phyloP scores from a whole-genome alignment of 192 early-diverging fungal genomes.

The Linnemannia schmuckeri region DNA sequence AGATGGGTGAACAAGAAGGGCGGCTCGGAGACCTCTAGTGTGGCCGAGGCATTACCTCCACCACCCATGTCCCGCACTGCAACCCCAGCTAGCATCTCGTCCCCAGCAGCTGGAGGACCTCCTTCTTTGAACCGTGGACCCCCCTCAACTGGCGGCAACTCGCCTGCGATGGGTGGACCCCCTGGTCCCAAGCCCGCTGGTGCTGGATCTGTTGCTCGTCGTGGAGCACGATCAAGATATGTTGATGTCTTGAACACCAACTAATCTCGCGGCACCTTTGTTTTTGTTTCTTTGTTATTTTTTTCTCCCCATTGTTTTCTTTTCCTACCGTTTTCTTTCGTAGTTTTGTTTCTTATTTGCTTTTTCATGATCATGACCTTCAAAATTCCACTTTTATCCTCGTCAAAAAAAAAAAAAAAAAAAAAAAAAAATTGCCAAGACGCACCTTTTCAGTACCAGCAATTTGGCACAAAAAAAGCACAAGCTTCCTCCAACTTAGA shows the following conservation, averaged over 20 bases:
- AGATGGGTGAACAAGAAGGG: slow-evolving; percentile 89
- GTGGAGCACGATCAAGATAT: slow-evolving; percentile 61
- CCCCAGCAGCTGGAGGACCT: background rate
- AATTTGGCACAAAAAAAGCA: no score
- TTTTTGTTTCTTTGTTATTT: slow-evolving; percentile 1
- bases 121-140: slow-evolving; percentile 13
- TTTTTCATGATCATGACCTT: background rate
- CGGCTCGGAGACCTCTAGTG: slow-evolving; percentile 11
- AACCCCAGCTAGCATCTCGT: slow-evolving; percentile 5
- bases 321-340: background rate
- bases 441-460: no score
- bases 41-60: slow-evolving; percentile 28
- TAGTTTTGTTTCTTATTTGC: background rate
- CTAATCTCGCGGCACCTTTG: slow-evolving; percentile 1
- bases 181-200: slow-evolving; percentile 42
- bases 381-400: background rate
- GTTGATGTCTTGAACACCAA: slow-evolving; percentile 65
- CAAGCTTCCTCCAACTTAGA: no score
- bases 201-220: slow-evolving; percentile 27
- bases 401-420: background rate
- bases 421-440: no score
- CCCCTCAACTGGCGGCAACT: slow-evolving; percentile 15
- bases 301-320: background rate
- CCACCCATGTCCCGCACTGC: slow-evolving; percentile 42
- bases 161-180: slow-evolving; percentile 31